These are phyloP conservation scores for Monilinia fructigena DNA, from an alignment of 2,329 filamentous ascomycete species.

Conservation along the genomic window DNA sequence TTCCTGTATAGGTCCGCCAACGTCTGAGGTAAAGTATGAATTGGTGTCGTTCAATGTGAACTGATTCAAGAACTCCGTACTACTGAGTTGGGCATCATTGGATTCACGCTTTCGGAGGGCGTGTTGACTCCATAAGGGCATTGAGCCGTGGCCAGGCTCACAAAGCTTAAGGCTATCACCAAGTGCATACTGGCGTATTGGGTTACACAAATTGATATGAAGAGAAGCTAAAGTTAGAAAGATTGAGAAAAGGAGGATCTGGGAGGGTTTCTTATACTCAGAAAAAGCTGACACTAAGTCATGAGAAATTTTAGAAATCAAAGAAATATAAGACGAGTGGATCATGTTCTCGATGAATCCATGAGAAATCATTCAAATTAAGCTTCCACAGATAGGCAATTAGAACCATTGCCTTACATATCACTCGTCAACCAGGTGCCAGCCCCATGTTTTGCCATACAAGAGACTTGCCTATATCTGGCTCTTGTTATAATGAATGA, in stretches of 20 bases:
- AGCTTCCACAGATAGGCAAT: not conserved
- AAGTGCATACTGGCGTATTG: constrained; percentile 1
- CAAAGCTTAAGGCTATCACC: not conserved
- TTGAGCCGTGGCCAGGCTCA: constrained; percentile 2
- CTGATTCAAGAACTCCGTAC: constrained; percentile 39
- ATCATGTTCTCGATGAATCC: not conserved
- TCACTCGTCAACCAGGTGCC: not conserved
- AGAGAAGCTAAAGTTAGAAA: not conserved
- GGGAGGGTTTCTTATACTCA: not conserved
- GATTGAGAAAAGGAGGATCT: not conserved
- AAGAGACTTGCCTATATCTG: not conserved
- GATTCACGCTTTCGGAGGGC: not conserved
- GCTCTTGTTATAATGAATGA: not conserved
- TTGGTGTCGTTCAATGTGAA: constrained; percentile 53
- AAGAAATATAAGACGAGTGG: not conserved
- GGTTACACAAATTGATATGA: not conserved
- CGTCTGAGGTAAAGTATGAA: constrained; percentile 62
- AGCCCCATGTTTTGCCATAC: not conserved
- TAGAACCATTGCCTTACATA: not conserved
- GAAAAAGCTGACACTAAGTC: not conserved
- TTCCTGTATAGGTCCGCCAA: constrained; percentile 66
- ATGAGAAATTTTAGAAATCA: not conserved
- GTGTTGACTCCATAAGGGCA: constrained; percentile 1
- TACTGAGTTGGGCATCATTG: not conserved
- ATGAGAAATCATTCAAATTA: not conserved